Base-by-base conservation (phyloP, 306 rosid species). In the Pyrus bretschneideri region DNA sequence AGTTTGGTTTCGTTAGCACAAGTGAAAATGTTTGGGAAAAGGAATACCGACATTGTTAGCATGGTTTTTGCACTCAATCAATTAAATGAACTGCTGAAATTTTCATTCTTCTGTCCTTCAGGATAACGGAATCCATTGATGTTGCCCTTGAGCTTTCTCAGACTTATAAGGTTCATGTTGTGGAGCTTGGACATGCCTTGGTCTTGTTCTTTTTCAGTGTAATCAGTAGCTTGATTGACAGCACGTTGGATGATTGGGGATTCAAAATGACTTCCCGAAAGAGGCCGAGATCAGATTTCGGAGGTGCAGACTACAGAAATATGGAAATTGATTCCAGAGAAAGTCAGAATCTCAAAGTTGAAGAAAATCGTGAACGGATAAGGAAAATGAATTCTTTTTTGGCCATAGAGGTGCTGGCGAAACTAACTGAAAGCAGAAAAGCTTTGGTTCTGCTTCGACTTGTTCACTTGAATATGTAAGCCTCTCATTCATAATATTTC, bases 401-500 rank as follows among this genome's bases (percentile, higher is more conserved):
- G 76, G 89, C 92, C 77, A 66, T 91, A 35, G 94, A 86, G 84
- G 89, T 89, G 65, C 81, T 91, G 89, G 92, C 78, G 65, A 86
- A 84, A 75, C 82, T 91, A 54, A 86, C 88, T 35, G 87, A 79
- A 83, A 87, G 86, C 89, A 86, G 81, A 84, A 89, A 87, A 78
- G 81, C 94, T 54, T 76, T 81, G 67, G 83, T 83, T 79, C 80
- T 91, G 69, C 89, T 89, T 69, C 91, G 88, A 77, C 91, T 90
- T 79, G 87, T 87, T 79, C 87, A 81, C 83, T 76, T 89, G 74
- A 87, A 91, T 83, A 91, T 89, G 97, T 91, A 89, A 66, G 71
- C 64, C 35, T 61, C 69, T 70, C 65, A 64, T 72, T 51, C 70
- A 52, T 49, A 45, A 17, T 79, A 45, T 57, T 42, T 33, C 67